phyloP scores from a whole-genome alignment of 2,329 filamentous ascomycete species.

The Periconia digitata region DNA sequence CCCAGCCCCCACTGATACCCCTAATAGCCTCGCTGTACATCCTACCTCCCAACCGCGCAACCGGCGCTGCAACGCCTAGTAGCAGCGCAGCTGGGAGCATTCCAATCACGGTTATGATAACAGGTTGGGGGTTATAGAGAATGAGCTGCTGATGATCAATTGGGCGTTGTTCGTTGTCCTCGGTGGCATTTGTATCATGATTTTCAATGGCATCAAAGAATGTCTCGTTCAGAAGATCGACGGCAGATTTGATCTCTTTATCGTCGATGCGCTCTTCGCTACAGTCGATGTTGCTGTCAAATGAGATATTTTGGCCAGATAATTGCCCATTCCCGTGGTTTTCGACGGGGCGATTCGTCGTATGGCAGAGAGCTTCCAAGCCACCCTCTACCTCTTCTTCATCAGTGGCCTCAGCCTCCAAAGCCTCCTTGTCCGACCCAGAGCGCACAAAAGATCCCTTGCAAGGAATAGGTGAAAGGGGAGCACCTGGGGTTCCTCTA shows the following conservation, averaged over 20 bases:
- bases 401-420: too few species aligned
- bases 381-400: too few species aligned
- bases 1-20: background rate
- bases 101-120: constrained; percentile 26
- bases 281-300: background rate
- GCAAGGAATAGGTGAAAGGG: too few species aligned
- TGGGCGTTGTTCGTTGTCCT: too few species aligned
- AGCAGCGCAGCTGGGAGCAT: constrained; percentile 31
- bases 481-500: too few species aligned
- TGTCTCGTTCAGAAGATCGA: background rate
- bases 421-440: too few species aligned
- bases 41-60: constrained; percentile 7
- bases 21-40: background rate
- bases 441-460: too few species aligned
- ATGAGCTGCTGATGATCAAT: constrained; percentile 12
- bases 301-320: background rate
- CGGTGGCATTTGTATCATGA: too few species aligned
- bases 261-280: background rate
- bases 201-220: background rate
- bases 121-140: constrained; percentile 11
- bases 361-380: too few species aligned
- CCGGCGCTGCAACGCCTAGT: constrained; percentile 16
- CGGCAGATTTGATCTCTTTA: background rate
- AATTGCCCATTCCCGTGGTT: background rate
- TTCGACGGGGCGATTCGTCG: too few species aligned